Evolutionary conservation across 768 basidiomycete genomes (phyloP).

Genomic region (Phanerodontia chrysosporium): DNA sequence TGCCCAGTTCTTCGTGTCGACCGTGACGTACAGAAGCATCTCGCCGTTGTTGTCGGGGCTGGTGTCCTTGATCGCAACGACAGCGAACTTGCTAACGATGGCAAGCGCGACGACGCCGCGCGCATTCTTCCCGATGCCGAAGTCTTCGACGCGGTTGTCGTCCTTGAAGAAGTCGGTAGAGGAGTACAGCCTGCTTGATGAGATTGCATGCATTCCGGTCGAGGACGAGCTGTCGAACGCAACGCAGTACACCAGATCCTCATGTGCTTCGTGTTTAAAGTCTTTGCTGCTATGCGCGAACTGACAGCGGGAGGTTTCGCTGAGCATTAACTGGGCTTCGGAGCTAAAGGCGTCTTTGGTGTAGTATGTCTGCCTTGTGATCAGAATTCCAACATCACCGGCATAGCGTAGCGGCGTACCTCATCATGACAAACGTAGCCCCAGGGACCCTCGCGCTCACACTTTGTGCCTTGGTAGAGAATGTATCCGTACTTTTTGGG

Average conservation of each 20-base stretch:
- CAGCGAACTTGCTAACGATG: constrained; percentile 87
- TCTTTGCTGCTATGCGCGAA: constrained; percentile 87
- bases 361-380: constrained; percentile 67
- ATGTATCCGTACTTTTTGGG: constrained; percentile 66
- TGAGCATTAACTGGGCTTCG: constrained; percentile 52
- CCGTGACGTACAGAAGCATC: constrained; percentile 82
- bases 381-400: background rate
- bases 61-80: constrained; percentile 82
- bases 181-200: constrained; percentile 72
- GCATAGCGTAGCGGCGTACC: constrained; percentile 35
- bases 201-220: constrained; percentile 40
- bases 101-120: constrained; percentile 91
- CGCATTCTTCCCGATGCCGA: constrained; percentile 82
- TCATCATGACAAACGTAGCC: constrained; percentile 63
- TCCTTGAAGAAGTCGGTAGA: constrained; percentile 79
- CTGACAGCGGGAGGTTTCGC: constrained; percentile 73
- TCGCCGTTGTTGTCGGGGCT: constrained; percentile 52
- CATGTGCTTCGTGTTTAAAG: constrained; percentile 73
- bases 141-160: constrained; percentile 67
- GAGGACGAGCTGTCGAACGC: constrained; percentile 65
- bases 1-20: constrained; percentile 82
- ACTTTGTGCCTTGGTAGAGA: constrained; percentile 73
- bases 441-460: constrained; percentile 48
- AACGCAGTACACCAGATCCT: constrained; percentile 84
- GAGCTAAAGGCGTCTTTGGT: constrained; percentile 80